Base-by-base conservation (phyloP, 441 rosid species). In the Rhodomyrtus psidioides region DNA sequence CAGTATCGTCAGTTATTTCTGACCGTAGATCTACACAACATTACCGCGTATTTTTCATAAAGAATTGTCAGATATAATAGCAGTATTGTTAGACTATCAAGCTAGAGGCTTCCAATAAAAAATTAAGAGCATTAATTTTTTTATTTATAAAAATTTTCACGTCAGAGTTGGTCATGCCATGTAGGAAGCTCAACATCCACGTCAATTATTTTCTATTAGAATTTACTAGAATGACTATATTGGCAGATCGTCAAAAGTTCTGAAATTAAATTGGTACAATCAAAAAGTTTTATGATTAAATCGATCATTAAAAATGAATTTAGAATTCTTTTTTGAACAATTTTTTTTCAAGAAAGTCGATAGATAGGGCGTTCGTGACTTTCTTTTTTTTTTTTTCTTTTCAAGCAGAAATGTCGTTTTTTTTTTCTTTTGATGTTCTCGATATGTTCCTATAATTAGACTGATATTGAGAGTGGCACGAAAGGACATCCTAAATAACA, bases 141-240 rank as follows among this genome's bases (percentile, higher is more conserved):
- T 34, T 2, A 34, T 34, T 34, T 34, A 34, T 34, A 53, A 53
- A 53, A 53, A 53, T n/a, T 6, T 55, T 1, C 5, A 55, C 0
- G n/a, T 55, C 6, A 8, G 0, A 16, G 12, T 1, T 0, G 1
- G 2, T 60, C 5, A 16, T 16, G 17, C 23, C n/a, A n/a, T n/a
- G n/a, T 16, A 0, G 23, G 23, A 60, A 1, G 12, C 1, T 3
- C 0, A 28, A 12, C 12, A 17, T 60, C 23, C 3, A 60, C 3
- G 1, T 30, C 7, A 62, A 1, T 1, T 0, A 65, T 30, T 65
- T 65, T 6, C 4, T 1, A 2, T 1, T 1, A 65, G 2, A 65
- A 17, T 65, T 65, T 1, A 3, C 0, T 1, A 0, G 0, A 65
- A 65, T 10, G 76, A 65, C 24, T 28, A 65, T 1, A 10, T 65